A percentile compares a stretch with the other conserved stretches of the same genome.
These are phyloP conservation scores for Evernia prunastri DNA, from an alignment of 495 filamentous ascomycete genomes.

Conservation along the genomic window DNA sequence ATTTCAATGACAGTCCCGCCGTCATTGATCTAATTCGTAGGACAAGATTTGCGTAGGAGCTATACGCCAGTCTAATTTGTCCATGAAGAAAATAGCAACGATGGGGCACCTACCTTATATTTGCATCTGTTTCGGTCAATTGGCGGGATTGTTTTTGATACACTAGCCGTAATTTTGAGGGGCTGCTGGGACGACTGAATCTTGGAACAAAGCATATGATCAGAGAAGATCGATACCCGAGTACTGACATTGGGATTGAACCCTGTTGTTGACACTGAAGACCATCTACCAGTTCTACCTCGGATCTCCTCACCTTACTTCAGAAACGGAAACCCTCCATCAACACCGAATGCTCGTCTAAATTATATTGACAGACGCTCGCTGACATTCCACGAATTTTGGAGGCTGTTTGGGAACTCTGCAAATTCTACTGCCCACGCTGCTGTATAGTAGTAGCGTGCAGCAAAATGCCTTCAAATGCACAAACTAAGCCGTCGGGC, in stretches of 20 bases:
- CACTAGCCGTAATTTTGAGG: constrained; percentile 8
- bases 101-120: constrained; percentile 3
- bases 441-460: background rate
- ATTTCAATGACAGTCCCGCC: constrained; percentile 17
- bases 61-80: constrained; percentile 2
- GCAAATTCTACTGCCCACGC: background rate
- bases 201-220: constrained; percentile 11
- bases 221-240: background rate
- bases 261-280: background rate
- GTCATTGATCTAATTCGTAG: constrained; percentile 6
- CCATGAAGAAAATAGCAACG: background rate
- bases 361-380: background rate
- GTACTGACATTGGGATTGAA: background rate
- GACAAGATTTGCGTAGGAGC: background rate
- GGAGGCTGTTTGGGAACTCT: constrained; percentile 1
- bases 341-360: constrained; percentile 1
- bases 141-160: constrained; percentile 9
- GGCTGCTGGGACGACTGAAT: constrained; percentile 10
- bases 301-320: background rate
- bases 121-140: background rate
- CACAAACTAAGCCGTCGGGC: constrained; percentile 19
- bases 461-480: constrained; percentile 25
- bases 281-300: background rate
- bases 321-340: background rate
- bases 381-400: background rate